Evolutionary conservation across 305 asterid genomes (phyloP), one percentile per base, ranked within the genome.

Genomic region (Fraxinus xanthoxyloides): DNA sequence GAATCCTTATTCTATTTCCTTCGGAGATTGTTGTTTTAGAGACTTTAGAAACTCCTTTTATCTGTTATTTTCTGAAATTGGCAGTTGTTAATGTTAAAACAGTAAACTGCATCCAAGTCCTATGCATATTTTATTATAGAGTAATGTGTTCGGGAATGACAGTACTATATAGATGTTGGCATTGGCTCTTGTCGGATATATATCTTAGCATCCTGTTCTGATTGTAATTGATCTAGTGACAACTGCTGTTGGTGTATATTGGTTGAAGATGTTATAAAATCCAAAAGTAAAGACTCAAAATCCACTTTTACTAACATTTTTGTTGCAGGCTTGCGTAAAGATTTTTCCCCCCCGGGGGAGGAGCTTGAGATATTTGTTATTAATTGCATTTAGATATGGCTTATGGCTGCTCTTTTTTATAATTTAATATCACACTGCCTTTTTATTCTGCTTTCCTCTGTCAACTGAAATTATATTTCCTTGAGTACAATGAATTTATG

Each of bases 361-460:
- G 72, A 79, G 74, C 69, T 83, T 46, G 56, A 82, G 80, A 86
- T 80, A 70, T 73, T 43, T 40, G 23, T 80, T 15, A 65, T 65
- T 23, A 43, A 8, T 23, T 40, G 69, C 59, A 30, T 48, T 67
- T 81, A 13, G 77, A 74, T 65, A 73, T 24, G 23, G 24, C 72
- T 38, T 54, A 70, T 79, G 76, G 78, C 80, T 8, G 65, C 26
- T 40, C 31, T 61, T 72, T 61, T 72, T 46, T 15, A 56, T 80
- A 59, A 70, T 56, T 82, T 81, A 38, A 54, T 75, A 78, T 72
- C 8, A 67, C 35, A 67, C 36, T 80, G 79, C 43, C 43, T 17
- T 67, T 77, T 83, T 79, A 8, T 81, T 54, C 74, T 74, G 43
- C 51, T 73, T 61, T 38, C 31, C 63, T 13, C 61, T 54, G 78